Base-by-base conservation (phyloP, 1,139 yeast genomes). In the Yarrowia galli region DNA sequence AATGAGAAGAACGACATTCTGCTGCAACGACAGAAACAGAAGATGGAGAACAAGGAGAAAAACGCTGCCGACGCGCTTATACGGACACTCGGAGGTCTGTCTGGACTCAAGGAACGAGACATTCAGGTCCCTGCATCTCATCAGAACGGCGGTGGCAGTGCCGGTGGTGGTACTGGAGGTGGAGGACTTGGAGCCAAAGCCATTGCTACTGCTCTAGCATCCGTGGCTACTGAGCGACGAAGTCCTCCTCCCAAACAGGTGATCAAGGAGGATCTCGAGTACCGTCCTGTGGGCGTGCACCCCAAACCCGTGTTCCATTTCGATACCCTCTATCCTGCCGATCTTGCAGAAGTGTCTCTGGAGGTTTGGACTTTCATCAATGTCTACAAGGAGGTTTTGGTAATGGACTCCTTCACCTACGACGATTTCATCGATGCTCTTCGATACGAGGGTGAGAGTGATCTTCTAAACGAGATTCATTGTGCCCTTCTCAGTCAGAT, bases 361-460 rank as follows among this genome's bases (percentile, higher is more conserved):
- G 93, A 89, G 75, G 78, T 84, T 5, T 91, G 97, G 97, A 80
- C 86, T 8, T 91, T 91, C 72, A 78, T 91, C 61, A 91, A 91
- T 74, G 84, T 90, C 67, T 91, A 88, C 74, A 87, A 87, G 72
- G 83, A 83, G 40, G 87, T 91, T 0, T 79, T 90, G 65, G 77
- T 84, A 18, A 79, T 91, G 23, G 93, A 89, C 74, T 85, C 90
- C 0, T 89, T 91, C 72, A 88, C 96, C 0, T 89, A 89, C 79
- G 97, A 91, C 77, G 96, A 90, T 74, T 89, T 87, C 74, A 75
- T 89, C 6, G 86, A 85, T 69, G 87, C 89, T 1, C 80, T 91
- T 79, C 82, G 83, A 15, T 82, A 82, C 56, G 82, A 79, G 28
- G 75, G 79, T 15, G 82, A 83, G 13, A 87, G 92, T 73, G 84